Conservation (phyloP, 495 filamentous ascomycete species). For the Trypethelium eluteriae region DNA sequence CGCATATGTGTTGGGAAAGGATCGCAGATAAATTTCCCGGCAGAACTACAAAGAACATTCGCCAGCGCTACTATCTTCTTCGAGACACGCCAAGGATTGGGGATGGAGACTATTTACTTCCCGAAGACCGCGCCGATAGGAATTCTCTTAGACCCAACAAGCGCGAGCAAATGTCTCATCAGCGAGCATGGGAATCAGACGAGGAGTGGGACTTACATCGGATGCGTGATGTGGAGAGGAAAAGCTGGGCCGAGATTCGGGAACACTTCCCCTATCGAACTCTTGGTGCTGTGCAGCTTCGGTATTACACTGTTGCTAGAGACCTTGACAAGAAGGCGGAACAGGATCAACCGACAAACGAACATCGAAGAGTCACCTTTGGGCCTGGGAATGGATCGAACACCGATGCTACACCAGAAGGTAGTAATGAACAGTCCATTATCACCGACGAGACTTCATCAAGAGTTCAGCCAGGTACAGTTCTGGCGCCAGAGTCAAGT, state of each 20-base stretch:
- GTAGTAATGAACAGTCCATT: neutral
- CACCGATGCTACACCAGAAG: neutral
- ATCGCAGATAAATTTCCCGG: conserved; percentile 19
- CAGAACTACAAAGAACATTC: conserved; percentile 10
- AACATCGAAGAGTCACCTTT: neutral
- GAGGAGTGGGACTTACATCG: neutral
- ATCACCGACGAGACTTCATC: neutral
- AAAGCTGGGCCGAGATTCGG: neutral
- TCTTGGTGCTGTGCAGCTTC: neutral
- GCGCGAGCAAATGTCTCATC: neutral
- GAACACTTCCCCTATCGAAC: neutral
- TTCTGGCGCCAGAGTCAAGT: neutral
- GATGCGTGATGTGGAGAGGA: neutral
- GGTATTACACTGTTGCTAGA: neutral
- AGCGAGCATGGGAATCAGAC: neutral
- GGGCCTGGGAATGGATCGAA: neutral
- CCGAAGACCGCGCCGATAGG: neutral
- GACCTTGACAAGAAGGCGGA: neutral
- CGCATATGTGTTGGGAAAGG: conserved; percentile 21
- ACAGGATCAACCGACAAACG: neutral
- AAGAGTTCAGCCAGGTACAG: neutral
- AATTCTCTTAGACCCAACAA: neutral
- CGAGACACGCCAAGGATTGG: neutral
- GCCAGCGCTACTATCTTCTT: conserved; percentile 9
- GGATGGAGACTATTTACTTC: neutral